A percentile compares a stretch with the other conserved stretches of the same genome.
These are phyloP conservation scores for Pleurotus cornucopiae DNA, from an alignment of 768 basidiomycete genomes.

Conservation along the genomic window DNA sequence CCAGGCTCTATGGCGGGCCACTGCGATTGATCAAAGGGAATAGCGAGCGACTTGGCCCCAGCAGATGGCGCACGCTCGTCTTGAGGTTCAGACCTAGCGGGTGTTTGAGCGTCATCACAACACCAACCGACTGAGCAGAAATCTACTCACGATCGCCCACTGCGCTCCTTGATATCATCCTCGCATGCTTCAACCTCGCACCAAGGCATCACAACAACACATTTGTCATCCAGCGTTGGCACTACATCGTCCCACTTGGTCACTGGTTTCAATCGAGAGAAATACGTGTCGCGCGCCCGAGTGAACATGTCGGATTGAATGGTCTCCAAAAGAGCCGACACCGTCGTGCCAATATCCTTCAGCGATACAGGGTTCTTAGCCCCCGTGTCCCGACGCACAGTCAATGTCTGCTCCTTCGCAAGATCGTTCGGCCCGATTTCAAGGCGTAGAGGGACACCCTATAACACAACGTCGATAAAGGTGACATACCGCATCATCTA, in stretches of 20 bases:
- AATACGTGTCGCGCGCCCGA: slow-evolving; percentile 71
- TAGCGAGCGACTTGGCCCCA: slow-evolving; percentile 94
- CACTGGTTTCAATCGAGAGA: slow-evolving; percentile 65
- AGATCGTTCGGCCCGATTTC: slow-evolving; percentile 96
- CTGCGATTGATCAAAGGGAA: slow-evolving; percentile 88
- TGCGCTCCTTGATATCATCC: slow-evolving; percentile 96
- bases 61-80: slow-evolving; percentile 97
- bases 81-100: slow-evolving; percentile 68
- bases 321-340: slow-evolving; percentile 69
- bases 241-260: slow-evolving; percentile 92
- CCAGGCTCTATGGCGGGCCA: slow-evolving; percentile 80
- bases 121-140: too few species aligned
- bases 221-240: slow-evolving; percentile 84
- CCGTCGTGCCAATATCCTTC: slow-evolving; percentile 34
- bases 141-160: slow-evolving; percentile 66
- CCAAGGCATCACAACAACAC: slow-evolving; percentile 89
- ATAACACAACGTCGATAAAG: background rate
- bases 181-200: slow-evolving; percentile 92
- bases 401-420: slow-evolving; percentile 72
- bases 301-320: slow-evolving; percentile 89
- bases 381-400: slow-evolving; percentile 72
- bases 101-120: too few species aligned
- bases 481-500: slow-evolving; percentile 8
- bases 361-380: slow-evolving; percentile 42
- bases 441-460: slow-evolving; percentile 96